Conservation (phyloP, 2,329 filamentous ascomycete genomes). For the Diplodia scrobiculata region DNA sequence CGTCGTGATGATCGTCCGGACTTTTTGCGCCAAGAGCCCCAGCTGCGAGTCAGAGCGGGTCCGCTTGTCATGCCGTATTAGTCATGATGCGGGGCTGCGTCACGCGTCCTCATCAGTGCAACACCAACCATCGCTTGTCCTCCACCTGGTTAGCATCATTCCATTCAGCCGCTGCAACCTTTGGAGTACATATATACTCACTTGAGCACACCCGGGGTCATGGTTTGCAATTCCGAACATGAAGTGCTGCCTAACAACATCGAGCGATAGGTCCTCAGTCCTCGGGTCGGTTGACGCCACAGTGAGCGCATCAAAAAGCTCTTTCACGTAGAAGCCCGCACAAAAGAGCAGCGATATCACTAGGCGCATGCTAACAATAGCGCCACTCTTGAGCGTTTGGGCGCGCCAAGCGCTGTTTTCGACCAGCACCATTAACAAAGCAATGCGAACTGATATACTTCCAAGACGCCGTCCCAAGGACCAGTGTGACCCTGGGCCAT, state of each 20-base stretch:
- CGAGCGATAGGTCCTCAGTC: not conserved
- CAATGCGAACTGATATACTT: not conserved
- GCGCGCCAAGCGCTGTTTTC: conserved; percentile 19
- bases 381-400: not conserved
- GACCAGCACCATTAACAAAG: not conserved
- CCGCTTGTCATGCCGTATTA: not conserved
- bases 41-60: not conserved
- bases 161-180: not conserved
- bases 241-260: not conserved
- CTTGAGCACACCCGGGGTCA: not conserved
- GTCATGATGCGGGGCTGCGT: conserved; percentile 9
- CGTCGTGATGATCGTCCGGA: conserved; percentile 19
- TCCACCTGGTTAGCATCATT: not conserved
- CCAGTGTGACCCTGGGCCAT: not conserved
- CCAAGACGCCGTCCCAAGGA: not conserved
- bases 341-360: not conserved
- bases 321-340: not conserved
- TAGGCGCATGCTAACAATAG: not conserved
- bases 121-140: not conserved
- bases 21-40: conserved; percentile 22
- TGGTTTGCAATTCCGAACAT: too few relatives aligned
- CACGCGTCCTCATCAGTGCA: not conserved
- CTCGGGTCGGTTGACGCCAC: not conserved
- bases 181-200: not conserved
- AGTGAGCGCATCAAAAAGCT: not conserved